Percentiles rank a stretch among this genome's conserved stretches.
Evolutionary conservation across 2,329 filamentous ascomycete species (phyloP).

Genomic region (Xylaria sp.): DNA sequence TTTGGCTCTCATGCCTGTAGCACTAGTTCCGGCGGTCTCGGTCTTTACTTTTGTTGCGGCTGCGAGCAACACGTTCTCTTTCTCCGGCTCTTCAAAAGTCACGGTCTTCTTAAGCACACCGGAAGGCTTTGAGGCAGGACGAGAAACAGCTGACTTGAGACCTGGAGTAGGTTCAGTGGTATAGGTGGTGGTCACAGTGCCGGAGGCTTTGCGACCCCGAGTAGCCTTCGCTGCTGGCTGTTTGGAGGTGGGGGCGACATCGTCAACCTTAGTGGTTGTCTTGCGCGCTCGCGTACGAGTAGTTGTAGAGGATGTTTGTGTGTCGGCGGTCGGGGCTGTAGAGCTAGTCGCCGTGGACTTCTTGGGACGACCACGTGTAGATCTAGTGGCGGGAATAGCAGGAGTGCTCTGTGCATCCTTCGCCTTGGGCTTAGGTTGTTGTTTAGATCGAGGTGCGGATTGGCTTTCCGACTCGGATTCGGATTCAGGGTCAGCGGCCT

Average conservation of each 20-base stretch:
- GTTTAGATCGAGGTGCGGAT: constrained; percentile 41
- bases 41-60: constrained; percentile 50
- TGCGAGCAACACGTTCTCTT: constrained; percentile 67
- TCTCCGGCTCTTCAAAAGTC: constrained; percentile 72
- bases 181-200: constrained; percentile 53
- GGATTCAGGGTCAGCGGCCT: constrained; percentile 50
- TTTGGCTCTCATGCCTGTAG: constrained; percentile 56
- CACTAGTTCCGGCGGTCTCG: constrained; percentile 50
- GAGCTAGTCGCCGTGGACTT: constrained; percentile 51
- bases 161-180: constrained; percentile 50
- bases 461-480: constrained; percentile 47
- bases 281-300: constrained; percentile 50
- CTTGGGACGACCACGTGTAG: constrained; percentile 48
- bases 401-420: constrained; percentile 27
- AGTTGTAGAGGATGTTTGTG: constrained; percentile 47
- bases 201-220: constrained; percentile 52
- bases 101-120: constrained; percentile 65
- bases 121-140: constrained; percentile 43
- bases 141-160: constrained; percentile 56
- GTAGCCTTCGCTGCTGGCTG: constrained; percentile 53
- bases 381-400: constrained; percentile 24
- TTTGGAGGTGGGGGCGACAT: constrained; percentile 43
- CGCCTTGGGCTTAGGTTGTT: constrained; percentile 5
- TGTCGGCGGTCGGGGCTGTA: constrained; percentile 35
- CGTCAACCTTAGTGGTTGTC: constrained; percentile 42